Evolutionary conservation across 208 protist species (phyloP).

Genomic region (Leishmania tarentolae): DNA sequence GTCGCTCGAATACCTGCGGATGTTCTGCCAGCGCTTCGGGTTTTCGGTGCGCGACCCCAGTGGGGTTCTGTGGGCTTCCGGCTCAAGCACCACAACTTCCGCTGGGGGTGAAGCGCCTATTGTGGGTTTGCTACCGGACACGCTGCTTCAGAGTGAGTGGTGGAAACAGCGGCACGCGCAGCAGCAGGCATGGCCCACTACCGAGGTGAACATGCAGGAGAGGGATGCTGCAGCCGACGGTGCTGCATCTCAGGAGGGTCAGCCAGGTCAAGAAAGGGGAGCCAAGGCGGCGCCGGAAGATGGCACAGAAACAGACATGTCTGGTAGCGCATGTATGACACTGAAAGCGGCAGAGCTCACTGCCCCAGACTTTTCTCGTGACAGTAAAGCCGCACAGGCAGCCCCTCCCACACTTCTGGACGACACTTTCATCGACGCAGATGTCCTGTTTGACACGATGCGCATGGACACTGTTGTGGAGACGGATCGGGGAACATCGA

Average conservation of each 20-base stretch:
- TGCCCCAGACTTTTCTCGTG: neutral
- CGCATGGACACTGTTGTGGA: conserved; percentile 15
- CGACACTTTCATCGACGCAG: conserved; percentile 12
- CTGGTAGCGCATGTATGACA: neutral
- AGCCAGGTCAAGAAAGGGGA: neutral
- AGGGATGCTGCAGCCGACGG: neutral
- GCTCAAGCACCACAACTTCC: conserved; percentile 12
- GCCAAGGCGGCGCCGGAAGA: neutral
- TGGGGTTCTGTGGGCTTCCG: conserved; percentile 74
- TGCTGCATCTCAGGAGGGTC: neutral
- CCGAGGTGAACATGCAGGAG: conserved; percentile 1
- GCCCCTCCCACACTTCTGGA: neutral
- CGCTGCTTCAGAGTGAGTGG: conserved; percentile 48
- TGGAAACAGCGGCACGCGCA: conserved; percentile 28
- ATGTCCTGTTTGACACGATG: conserved; percentile 23
- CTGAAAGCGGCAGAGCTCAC: neutral
- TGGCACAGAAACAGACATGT: neutral
- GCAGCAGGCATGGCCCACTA: neutral
- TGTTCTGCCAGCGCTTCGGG: conserved; percentile 73
- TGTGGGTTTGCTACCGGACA: conserved; percentile 41
- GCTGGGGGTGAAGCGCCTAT: neutral
- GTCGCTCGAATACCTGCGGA: conserved; percentile 65
- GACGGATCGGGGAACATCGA: neutral
- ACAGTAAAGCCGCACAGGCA: neutral
- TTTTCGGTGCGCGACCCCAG: conserved; percentile 80